phyloP scores from a whole-genome alignment of 352 stramenopile genomes.

The Blastocystis hominis region DNA sequence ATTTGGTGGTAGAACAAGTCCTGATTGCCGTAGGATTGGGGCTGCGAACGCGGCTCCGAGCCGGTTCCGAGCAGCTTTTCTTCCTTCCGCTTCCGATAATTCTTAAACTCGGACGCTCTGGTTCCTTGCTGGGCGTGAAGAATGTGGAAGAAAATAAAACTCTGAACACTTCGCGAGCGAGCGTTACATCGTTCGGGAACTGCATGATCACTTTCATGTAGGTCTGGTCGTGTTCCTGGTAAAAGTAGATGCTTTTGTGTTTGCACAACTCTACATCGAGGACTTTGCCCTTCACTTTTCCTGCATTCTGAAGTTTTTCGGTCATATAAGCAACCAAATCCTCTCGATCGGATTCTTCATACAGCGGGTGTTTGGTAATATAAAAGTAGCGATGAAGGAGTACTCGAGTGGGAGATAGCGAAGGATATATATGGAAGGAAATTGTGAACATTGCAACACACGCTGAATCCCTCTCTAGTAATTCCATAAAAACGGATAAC shows the following conservation, averaged over 20 bases:
- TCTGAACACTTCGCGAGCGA: conserved; percentile 65
- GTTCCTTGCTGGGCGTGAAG: conserved; percentile 70
- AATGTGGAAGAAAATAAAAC: conserved; percentile 86
- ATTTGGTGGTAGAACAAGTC: conserved; percentile 65
- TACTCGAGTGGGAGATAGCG: conserved; percentile 59
- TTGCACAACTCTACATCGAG: conserved; percentile 53
- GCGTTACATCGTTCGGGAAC: conserved; percentile 5
- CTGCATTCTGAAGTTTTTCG: conserved; percentile 59
- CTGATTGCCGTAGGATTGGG: not conserved
- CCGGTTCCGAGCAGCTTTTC: not conserved
- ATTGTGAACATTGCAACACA: conserved; percentile 89
- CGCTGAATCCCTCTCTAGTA: conserved; percentile 82
- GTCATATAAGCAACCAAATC: conserved; percentile 70
- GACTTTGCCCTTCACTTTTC: not conserved
- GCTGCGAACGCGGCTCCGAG: not conserved
- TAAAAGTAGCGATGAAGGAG: conserved; percentile 63
- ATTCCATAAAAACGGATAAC: conserved; percentile 93
- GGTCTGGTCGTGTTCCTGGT: conserved; percentile 59
- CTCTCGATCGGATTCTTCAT: conserved; percentile 63
- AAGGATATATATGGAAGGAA: conserved; percentile 81
- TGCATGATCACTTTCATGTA: conserved; percentile 60
- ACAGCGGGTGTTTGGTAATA: conserved; percentile 57
- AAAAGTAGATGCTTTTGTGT: conserved; percentile 62
- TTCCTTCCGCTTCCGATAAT: not conserved
- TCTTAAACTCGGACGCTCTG: conserved; percentile 62